phyloP scores from a whole-genome alignment of 2,329 filamentous ascomycete species.

The Aureobasidium sp. region DNA sequence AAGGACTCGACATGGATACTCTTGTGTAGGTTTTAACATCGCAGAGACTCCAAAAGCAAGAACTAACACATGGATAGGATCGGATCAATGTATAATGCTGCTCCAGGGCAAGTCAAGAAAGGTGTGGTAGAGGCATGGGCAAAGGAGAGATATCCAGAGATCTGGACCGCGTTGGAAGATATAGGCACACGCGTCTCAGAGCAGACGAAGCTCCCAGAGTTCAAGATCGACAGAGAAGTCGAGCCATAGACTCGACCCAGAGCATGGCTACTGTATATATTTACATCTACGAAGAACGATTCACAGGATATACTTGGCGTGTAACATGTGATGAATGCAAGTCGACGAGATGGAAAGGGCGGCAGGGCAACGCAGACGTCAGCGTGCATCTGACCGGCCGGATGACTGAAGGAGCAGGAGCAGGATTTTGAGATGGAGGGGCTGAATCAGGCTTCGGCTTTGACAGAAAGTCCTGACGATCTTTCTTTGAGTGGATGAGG shows the following conservation, averaged over 20 bases:
- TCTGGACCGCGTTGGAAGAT: constrained; percentile 61
- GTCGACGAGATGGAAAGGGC: not conserved
- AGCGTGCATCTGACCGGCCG: not conserved
- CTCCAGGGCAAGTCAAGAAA: constrained; percentile 55
- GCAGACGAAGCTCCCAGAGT: constrained; percentile 18
- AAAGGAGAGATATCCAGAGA: constrained; percentile 55
- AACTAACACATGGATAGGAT: constrained; percentile 45
- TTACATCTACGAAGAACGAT: not conserved
- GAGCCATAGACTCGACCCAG: constrained; percentile 13
- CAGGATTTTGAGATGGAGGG: not conserved
- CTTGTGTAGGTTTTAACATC: constrained; percentile 56
- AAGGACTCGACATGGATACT: constrained; percentile 60
- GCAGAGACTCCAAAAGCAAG: not conserved
- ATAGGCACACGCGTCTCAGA: constrained; percentile 33
- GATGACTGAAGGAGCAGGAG: not conserved
- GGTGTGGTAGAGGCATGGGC: constrained; percentile 69
- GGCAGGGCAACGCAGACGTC: not conserved
- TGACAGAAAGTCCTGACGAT: constrained; percentile 13
- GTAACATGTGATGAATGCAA: not conserved
- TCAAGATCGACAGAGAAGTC: constrained; percentile 24
- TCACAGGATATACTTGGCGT: not conserved
- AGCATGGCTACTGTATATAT: not conserved
- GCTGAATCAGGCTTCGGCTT: constrained; percentile 4
- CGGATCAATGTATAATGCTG: constrained; percentile 67
- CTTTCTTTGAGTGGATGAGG: not conserved